A percentile compares a stretch with the other conserved stretches of the same genome.
Conservation (phyloP, 2,329 filamentous ascomycete genomes). For the Diaporthe citriasiana region DNA sequence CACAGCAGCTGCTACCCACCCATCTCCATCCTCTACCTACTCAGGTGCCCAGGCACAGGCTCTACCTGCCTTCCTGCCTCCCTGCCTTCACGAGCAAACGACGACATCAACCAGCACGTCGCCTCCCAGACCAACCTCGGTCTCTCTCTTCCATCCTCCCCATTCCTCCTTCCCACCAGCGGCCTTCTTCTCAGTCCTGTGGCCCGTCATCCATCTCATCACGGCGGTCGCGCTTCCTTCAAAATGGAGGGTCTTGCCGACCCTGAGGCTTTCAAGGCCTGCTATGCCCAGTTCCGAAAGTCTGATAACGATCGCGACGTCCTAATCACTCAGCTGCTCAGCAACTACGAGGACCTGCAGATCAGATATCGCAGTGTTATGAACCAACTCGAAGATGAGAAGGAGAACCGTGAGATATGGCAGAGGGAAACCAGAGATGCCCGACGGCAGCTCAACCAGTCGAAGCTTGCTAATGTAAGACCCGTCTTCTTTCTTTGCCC, state of each 20-base stretch:
- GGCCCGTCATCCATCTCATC: neutral
- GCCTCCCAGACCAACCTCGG: neutral
- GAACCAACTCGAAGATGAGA: slow-evolving; percentile 37
- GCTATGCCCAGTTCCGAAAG: slow-evolving; percentile 37
- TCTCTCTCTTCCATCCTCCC: neutral
- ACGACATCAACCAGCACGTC: neutral
- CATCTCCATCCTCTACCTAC: neutral
- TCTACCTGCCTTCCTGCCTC: neutral
- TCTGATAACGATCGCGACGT: slow-evolving; percentile 38
- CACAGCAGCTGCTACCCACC: slow-evolving; percentile 4
- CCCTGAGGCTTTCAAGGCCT: slow-evolving; percentile 39
- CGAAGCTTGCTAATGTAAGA: slow-evolving; percentile 37
- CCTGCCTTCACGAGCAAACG: neutral
- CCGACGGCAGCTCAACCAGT: slow-evolving; percentile 35
- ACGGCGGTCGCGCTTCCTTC: neutral
- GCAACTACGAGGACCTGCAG: slow-evolving; percentile 34
- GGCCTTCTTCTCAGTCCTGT: neutral
- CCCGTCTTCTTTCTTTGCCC: neutral
- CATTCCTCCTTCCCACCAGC: slow-evolving; percentile 1
- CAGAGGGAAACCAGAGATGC: slow-evolving; percentile 38
- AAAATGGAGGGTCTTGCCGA: slow-evolving; percentile 33
- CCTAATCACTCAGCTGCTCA: slow-evolving; percentile 38
- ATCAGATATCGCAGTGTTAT: slow-evolving; percentile 12
- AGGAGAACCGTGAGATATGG: slow-evolving; percentile 39
- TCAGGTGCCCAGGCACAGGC: neutral